These are phyloP conservation scores for Saccharomycopsis sp. DNA, from an alignment of 805 yeast genomes.

Conservation along the genomic window DNA sequence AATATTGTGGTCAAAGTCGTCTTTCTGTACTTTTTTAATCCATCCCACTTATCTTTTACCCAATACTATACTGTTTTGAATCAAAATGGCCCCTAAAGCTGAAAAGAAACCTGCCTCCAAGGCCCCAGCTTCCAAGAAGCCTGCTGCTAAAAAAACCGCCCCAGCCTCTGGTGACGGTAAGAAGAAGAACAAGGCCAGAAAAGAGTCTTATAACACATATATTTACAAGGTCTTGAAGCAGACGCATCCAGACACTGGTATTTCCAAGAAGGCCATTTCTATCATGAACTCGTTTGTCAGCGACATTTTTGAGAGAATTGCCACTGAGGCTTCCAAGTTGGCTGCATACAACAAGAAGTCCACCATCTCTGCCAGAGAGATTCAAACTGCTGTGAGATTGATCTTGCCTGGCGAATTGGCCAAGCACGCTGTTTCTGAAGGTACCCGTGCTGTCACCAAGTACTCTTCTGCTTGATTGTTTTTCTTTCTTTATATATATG, in stretches of 20 bases:
- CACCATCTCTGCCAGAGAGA: constrained; percentile 96
- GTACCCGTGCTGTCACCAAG: constrained; percentile 97
- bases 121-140: constrained; percentile 95
- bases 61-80: no score
- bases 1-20: no score
- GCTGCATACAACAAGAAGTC: constrained; percentile 99
- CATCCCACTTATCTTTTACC: no score
- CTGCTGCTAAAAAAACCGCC: constrained; percentile 88
- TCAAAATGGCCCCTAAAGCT: constrained; percentile 57
- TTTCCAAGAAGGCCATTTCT: constrained; percentile 97
- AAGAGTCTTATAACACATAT: constrained; percentile 96
- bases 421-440: constrained; percentile 97
- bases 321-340: constrained; percentile 94
- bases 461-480: constrained; percentile 52
- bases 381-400: constrained; percentile 96
- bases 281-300: constrained; percentile 97
- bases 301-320: constrained; percentile 97
- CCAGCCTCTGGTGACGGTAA: constrained; percentile 41
- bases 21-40: no score
- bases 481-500: background rate
- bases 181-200: constrained; percentile 92
- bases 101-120: constrained; percentile 76
- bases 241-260: constrained; percentile 99
- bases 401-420: constrained; percentile 98
- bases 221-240: constrained; percentile 97